Evolutionary conservation across 2,329 filamentous ascomycete species (phyloP).

Genomic region (Pseudogymnoascus sp.): DNA sequence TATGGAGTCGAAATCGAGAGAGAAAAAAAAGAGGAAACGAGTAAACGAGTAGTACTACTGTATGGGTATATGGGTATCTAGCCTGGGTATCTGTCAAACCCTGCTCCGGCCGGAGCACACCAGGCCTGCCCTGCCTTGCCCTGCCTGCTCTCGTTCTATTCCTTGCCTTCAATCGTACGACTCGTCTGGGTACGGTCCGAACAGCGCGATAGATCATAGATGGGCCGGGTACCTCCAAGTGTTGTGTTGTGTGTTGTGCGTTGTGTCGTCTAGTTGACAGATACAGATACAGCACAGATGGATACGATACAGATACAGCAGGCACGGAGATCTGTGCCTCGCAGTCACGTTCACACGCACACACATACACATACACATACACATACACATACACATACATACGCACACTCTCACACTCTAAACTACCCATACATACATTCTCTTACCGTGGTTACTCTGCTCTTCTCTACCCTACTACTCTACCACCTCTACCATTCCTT

Average conservation of each 20-base stretch:
- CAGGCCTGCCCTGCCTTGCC: no score
- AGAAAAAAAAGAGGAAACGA: background rate
- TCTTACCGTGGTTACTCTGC: no score
- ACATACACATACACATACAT: background rate
- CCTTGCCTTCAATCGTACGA: background rate
- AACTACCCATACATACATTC: no score
- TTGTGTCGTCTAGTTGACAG: background rate
- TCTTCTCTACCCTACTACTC: no score
- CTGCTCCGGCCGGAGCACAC: background rate
- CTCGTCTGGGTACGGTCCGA: background rate
- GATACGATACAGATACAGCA: background rate
- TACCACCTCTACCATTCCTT: no score
- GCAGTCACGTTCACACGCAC: background rate
- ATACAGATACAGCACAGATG: background rate
- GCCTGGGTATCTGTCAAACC: background rate
- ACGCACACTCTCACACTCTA: background rate
- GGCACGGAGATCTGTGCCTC: background rate
- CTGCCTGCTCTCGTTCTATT: background rate
- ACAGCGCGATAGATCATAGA: background rate
- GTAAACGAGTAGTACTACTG: no score
- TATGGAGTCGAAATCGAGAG: background rate
- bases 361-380: background rate
- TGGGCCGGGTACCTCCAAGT: background rate
- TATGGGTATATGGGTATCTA: no score
- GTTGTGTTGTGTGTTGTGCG: background rate